Evolutionary conservation across 2,329 filamentous ascomycete genomes (phyloP).

Genomic region (Colletotrichum sojae): DNA sequence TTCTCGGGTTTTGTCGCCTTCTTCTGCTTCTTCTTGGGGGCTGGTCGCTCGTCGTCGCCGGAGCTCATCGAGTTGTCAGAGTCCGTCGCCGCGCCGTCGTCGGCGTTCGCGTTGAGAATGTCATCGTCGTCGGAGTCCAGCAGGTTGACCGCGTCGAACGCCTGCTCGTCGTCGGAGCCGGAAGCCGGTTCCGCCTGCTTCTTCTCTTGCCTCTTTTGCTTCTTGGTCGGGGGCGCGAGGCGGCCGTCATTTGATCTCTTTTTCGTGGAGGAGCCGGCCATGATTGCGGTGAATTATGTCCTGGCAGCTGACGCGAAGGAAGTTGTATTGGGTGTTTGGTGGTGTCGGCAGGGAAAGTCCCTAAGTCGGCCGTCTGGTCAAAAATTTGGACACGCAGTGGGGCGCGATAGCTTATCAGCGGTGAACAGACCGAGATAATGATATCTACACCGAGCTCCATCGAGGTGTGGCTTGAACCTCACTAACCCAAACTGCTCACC

Average conservation of each 20-base stretch:
- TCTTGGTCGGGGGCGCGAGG: slow-evolving; percentile 63
- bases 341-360: slow-evolving; percentile 19
- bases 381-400: slow-evolving; percentile 37
- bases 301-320: neutral
- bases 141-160: slow-evolving; percentile 67
- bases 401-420: slow-evolving; percentile 11
- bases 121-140: slow-evolving; percentile 72
- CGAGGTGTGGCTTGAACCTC: too few relatives aligned
- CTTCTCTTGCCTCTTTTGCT: slow-evolving; percentile 58
- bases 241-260: slow-evolving; percentile 53
- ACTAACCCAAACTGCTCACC: neutral
- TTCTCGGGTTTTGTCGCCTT: slow-evolving; percentile 42
- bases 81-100: slow-evolving; percentile 61
- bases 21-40: slow-evolving; percentile 49
- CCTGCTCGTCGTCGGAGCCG: slow-evolving; percentile 58
- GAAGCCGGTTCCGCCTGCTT: slow-evolving; percentile 69
- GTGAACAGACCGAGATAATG: slow-evolving; percentile 17
- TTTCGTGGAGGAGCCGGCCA: slow-evolving; percentile 49
- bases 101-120: slow-evolving; percentile 66
- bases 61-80: slow-evolving; percentile 54
- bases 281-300: slow-evolving; percentile 15
- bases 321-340: neutral
- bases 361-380: slow-evolving; percentile 14
- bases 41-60: slow-evolving; percentile 52
- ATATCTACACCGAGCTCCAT: neutral